Evolutionary conservation across 768 basidiomycete species (phyloP).

Genomic region (Russula brevipes): DNA sequence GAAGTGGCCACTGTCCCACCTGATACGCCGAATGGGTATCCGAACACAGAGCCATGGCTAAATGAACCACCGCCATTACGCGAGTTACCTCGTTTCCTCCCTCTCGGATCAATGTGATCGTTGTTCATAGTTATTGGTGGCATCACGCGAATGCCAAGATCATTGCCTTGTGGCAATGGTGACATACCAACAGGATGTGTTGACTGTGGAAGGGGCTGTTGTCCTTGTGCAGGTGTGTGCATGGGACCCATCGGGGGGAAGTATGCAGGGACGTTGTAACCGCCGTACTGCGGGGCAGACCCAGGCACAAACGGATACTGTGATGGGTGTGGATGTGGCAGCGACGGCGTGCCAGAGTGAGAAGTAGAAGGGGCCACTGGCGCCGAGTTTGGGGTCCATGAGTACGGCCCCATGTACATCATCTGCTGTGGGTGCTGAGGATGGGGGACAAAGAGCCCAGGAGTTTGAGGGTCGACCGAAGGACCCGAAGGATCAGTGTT

Average conservation of each 20-base stretch:
- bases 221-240: conserved; percentile 19
- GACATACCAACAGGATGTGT: conserved; percentile 31
- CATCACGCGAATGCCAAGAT: conserved; percentile 31
- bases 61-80: conserved; percentile 38
- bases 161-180: conserved; percentile 14
- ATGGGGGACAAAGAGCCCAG: conserved; percentile 9
- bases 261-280: conserved; percentile 13
- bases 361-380: conserved; percentile 32
- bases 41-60: conserved; percentile 65
- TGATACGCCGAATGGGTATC: conserved; percentile 37
- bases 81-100: conserved; percentile 21
- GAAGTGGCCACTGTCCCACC: conserved; percentile 15
- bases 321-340: conserved; percentile 32
- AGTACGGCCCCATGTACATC: conserved; percentile 30
- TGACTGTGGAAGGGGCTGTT: conserved; percentile 27
- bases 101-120: conserved; percentile 33
- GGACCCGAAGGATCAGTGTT: conserved; percentile 29
- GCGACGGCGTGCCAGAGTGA: conserved; percentile 34
- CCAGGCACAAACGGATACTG: conserved; percentile 32
- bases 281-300: conserved; percentile 32
- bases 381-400: conserved; percentile 15
- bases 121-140: conserved; percentile 32
- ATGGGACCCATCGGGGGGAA: conserved; percentile 12
- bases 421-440: conserved; percentile 37
- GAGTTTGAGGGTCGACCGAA: conserved; percentile 16